These are phyloP conservation scores for Boletales sp. DNA, from an alignment of 768 basidiomycete species.

Conservation along the genomic window DNA sequence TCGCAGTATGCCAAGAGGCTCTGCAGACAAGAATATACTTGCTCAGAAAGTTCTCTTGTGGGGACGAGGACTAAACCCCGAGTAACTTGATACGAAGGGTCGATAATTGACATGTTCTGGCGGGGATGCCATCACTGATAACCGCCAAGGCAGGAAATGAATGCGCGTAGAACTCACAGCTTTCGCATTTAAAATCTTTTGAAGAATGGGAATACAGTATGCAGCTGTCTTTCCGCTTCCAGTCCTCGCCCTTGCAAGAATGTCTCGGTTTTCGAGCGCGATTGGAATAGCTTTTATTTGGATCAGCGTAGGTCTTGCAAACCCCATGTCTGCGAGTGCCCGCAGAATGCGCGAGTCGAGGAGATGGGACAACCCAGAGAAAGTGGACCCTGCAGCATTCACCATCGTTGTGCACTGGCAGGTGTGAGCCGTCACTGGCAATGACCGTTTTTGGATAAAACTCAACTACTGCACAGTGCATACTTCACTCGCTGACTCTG, in stretches of 20 bases:
- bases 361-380: slow-evolving; percentile 65
- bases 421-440: too few relatives aligned
- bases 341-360: slow-evolving; percentile 84
- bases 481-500: background rate
- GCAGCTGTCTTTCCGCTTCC: slow-evolving; percentile 98
- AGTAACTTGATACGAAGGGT: slow-evolving; percentile 51
- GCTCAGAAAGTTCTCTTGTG: slow-evolving; percentile 89
- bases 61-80: slow-evolving; percentile 82
- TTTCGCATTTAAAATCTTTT: slow-evolving; percentile 83
- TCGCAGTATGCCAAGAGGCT: slow-evolving; percentile 76
- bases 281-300: slow-evolving; percentile 91
- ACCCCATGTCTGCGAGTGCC: slow-evolving; percentile 86
- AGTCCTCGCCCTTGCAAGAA: slow-evolving; percentile 90
- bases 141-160: background rate
- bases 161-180: slow-evolving; percentile 46
- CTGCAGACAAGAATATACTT: slow-evolving; percentile 71
- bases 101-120: slow-evolving; percentile 36
- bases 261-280: slow-evolving; percentile 83
- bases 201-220: slow-evolving; percentile 87
- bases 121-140: background rate
- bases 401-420: slow-evolving; percentile 27
- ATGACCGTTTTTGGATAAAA: background rate
- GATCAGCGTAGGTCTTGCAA: slow-evolving; percentile 87
- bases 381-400: slow-evolving; percentile 44
- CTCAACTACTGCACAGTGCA: background rate